phyloP scores from a whole-genome alignment of 495 filamentous ascomycete genomes.

The Lasiosphaeria hispida region DNA sequence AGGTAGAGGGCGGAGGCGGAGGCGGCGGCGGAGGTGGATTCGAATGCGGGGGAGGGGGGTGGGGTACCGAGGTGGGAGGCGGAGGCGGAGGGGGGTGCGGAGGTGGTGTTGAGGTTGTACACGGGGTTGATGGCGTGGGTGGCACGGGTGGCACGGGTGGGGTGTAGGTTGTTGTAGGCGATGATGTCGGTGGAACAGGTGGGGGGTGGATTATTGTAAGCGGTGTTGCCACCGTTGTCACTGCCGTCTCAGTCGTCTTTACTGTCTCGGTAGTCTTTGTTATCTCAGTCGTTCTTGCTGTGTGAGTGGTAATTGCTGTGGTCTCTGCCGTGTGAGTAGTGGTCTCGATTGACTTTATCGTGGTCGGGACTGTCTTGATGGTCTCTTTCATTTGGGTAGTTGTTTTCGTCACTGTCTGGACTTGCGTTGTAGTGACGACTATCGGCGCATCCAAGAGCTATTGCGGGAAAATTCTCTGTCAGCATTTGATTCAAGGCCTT shows the following conservation, averaged over 20 bases:
- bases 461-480: background rate
- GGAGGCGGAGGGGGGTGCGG: background rate
- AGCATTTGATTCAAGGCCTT: background rate
- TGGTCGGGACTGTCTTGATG: background rate
- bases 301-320: background rate
- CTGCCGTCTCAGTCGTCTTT: background rate
- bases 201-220: background rate
- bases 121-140: background rate
- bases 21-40: background rate
- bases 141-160: background rate
- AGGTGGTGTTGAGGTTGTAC: background rate
- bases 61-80: background rate
- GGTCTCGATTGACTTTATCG: too few species aligned
- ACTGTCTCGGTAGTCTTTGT: background rate
- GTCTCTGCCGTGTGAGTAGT: too few species aligned
- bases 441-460: constrained; percentile 8
- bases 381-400: background rate
- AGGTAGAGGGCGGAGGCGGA: background rate
- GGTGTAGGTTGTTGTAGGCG: background rate
- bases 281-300: background rate
- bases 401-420: constrained; percentile 6
- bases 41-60: too few species aligned
- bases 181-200: background rate
- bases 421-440: constrained; percentile 2
- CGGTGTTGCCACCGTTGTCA: background rate